Evolutionary conservation across 2,329 filamentous ascomycete species (phyloP).

Genomic region (Beauveria australis): DNA sequence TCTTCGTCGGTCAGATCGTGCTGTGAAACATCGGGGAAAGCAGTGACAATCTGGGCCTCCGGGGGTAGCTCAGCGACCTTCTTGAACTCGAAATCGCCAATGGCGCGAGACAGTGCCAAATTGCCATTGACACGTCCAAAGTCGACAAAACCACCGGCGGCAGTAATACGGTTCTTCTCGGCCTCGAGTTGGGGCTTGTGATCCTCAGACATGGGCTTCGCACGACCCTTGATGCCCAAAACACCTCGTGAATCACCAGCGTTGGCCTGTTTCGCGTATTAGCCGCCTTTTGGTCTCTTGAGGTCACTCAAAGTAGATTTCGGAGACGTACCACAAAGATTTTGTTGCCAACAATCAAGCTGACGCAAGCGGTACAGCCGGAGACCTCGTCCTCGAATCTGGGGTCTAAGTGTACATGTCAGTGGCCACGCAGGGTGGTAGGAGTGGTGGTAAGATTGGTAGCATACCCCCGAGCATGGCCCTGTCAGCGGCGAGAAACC

Average conservation of each 20-base stretch:
- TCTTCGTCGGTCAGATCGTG: conserved; percentile 90
- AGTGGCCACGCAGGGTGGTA: background rate
- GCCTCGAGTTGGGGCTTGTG: conserved; percentile 98
- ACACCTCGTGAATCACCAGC: conserved; percentile 94
- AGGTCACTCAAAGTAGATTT: background rate
- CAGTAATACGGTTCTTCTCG: conserved; percentile 92
- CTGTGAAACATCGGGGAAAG: conserved; percentile 85
- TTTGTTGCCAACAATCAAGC: conserved; percentile 80
- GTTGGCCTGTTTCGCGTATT: conserved; percentile 61
- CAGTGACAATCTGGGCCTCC: conserved; percentile 98
- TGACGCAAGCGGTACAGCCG: conserved; percentile 91
- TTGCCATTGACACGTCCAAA: conserved; percentile 98
- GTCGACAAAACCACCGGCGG: conserved; percentile 94
- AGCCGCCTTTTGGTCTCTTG: background rate
- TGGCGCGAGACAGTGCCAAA: conserved; percentile 88
- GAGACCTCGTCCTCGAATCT: conserved; percentile 97
- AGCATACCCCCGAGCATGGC: conserved; percentile 84
- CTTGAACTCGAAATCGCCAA: conserved; percentile 99
- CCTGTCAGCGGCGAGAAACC: conserved; percentile 90
- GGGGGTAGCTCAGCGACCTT: conserved; percentile 94
- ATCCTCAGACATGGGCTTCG: conserved; percentile 97
- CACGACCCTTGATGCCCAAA: conserved; percentile 89
- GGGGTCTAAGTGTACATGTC: conserved; percentile 58
- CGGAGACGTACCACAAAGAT: conserved; percentile 80
- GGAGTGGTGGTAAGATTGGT: background rate